Evolutionary conservation across 2,329 filamentous ascomycete species (phyloP).

Genomic region (Cadophora sp.): DNA sequence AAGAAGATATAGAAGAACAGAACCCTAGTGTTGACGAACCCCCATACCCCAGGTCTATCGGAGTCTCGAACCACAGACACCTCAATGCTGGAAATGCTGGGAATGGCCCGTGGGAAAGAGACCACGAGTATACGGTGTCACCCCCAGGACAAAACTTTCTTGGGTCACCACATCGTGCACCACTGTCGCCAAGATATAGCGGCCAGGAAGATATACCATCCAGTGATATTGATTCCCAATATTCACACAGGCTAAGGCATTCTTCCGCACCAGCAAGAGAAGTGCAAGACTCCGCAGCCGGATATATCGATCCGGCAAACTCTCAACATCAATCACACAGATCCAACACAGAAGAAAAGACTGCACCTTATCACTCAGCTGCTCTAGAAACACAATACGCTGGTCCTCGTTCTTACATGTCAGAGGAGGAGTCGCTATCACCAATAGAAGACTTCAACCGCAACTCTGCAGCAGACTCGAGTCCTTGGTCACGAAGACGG

Average conservation of each 20-base stretch:
- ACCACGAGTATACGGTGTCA: neutral
- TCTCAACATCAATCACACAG: neutral
- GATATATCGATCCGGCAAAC: neutral
- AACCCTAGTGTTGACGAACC: neutral
- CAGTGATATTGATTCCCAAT: neutral
- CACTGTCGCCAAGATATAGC: neutral
- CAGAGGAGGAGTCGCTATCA: neutral
- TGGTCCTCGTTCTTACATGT: neutral
- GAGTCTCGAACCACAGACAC: neutral
- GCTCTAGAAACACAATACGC: neutral
- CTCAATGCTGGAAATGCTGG: neutral
- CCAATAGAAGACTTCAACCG: neutral
- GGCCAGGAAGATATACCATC: neutral
- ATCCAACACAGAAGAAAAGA: neutral
- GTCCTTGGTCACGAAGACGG: neutral
- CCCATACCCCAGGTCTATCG: neutral
- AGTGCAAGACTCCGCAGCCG: neutral
- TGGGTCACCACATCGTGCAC: neutral
- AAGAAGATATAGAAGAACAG: constrained; percentile 6
- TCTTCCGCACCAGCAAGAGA: neutral
- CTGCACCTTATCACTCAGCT: neutral
- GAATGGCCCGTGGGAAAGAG: neutral
- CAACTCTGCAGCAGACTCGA: neutral
- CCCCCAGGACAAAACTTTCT: too few species aligned
- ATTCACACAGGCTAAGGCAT: neutral